Base-by-base conservation (phyloP, 2,329 filamentous ascomycete species). In the Boeremia exigua region DNA sequence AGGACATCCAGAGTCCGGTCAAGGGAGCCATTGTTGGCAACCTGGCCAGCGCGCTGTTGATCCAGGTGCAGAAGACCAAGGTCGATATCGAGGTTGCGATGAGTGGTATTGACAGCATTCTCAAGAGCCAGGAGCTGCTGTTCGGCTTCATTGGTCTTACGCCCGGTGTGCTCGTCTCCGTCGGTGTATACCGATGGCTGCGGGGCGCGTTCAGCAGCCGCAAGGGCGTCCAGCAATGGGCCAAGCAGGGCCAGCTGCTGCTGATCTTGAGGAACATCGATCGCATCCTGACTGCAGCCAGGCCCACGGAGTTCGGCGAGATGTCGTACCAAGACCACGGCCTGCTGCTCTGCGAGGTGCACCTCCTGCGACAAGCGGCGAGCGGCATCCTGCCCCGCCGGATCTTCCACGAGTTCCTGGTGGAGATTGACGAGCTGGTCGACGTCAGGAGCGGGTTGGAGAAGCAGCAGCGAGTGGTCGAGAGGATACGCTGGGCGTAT, bases 1-100 rank as follows among this genome's bases (percentile, higher is more conserved):
- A 89, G 70, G 94, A 97, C 65, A 81, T 99, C 37, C 85, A 89
- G 48, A 89, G 82, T 42, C 95, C 95, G 1, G 87, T 99, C 58
- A 81, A 88, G 50, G 93, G 94, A 7, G 91, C 93, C 0, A 77
- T 99, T 15, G 85, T 87, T 28, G 95, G 95, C 10, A 94, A 98
- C 67, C 82, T 99, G 27, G 85, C 98, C 32, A 88, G 94, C 47
- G 92, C 94, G 4, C 85, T 99, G 27, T 82, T 99, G 39, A 98
- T 99, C 51, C 95, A 99, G 72, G 88, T 99, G 33, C 95, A 99
- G 71, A 99, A 99, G 82, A 98, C 95, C 19, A 99, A 99, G 80
- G 95, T 99, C 8, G 95, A 99, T 70, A 87, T 99, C 11, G 95
- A 99, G 75, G 88, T 98, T 58, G 95, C 95, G 12, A 93, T 99